phyloP scores from a whole-genome alignment of 495 filamentous ascomycete species.

The Neurospora intermedia region DNA sequence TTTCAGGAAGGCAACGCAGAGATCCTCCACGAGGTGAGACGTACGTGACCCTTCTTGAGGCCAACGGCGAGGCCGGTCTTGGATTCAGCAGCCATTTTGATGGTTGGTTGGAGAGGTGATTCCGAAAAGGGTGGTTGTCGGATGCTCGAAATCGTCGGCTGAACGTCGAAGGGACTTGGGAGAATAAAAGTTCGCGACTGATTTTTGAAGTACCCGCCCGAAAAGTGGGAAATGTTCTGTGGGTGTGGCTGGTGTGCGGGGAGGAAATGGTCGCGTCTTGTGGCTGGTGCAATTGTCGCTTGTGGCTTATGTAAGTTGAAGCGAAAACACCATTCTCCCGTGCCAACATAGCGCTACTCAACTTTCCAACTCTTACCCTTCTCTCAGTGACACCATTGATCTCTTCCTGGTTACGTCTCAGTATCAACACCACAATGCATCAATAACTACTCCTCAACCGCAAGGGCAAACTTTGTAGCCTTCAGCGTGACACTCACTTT shows the following conservation, averaged over 20 bases:
- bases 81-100: slow-evolving; percentile 31
- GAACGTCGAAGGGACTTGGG: slow-evolving; percentile 14
- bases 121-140: slow-evolving; percentile 13
- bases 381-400: neutral
- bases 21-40: slow-evolving; percentile 57
- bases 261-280: neutral
- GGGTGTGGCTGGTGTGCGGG: slow-evolving; percentile 9
- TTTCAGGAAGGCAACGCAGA: slow-evolving; percentile 32
- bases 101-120: slow-evolving; percentile 3
- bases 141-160: slow-evolving; percentile 7
- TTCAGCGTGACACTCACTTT: neutral
- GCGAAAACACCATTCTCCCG: neutral
- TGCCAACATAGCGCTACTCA: neutral
- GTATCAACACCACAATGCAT: neutral
- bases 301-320: neutral
- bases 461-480: neutral
- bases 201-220: slow-evolving; percentile 4
- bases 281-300: neutral
- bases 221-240: slow-evolving; percentile 10
- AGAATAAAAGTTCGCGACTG: slow-evolving; percentile 5
- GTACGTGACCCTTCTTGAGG: slow-evolving; percentile 83
- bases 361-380: neutral
- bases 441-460: neutral
- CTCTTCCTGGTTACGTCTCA: neutral
- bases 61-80: slow-evolving; percentile 70